Conservation (phyloP, 2,329 filamentous ascomycete genomes). For the Cercospora sp. region DNA sequence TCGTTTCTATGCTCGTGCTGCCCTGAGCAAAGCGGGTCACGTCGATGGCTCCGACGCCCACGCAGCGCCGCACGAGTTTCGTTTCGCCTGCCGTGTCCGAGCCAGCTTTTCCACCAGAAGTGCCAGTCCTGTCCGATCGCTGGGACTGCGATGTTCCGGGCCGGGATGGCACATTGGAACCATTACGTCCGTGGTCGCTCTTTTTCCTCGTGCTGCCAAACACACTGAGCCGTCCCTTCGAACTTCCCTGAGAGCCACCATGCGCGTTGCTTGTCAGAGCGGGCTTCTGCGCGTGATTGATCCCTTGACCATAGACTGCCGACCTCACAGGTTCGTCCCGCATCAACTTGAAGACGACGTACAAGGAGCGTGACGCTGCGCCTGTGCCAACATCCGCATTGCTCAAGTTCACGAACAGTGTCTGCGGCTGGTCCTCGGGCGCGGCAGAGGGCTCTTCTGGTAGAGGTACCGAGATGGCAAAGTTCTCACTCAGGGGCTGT, state of each 20-base stretch:
- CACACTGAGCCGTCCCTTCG: conserved; percentile 49
- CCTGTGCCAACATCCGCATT: conserved; percentile 70
- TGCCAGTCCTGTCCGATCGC: conserved; percentile 25
- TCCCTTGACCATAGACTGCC: conserved; percentile 26
- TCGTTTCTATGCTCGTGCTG: conserved; percentile 28
- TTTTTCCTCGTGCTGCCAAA: conserved; percentile 67
- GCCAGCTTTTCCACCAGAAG: conserved; percentile 21
- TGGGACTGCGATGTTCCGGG: conserved; percentile 34
- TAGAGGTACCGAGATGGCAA: conserved; percentile 73
- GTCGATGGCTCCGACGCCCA: conserved; percentile 76
- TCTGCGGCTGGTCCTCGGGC: conserved; percentile 70
- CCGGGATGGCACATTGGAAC: conserved; percentile 22
- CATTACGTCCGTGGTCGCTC: conserved; percentile 24
- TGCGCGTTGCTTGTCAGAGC: conserved; percentile 22
- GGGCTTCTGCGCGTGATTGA: conserved; percentile 23
- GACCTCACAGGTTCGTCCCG: conserved; percentile 52
- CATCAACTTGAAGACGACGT: conserved; percentile 78
- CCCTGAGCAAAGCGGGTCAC: conserved; percentile 55
- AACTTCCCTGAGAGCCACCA: conserved; percentile 29
- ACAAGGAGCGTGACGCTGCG: conserved; percentile 68
- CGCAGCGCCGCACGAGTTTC: conserved; percentile 63
- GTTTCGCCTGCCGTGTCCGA: conserved; percentile 37
- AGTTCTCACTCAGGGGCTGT: conserved; percentile 76
- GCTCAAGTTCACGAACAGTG: conserved; percentile 83
- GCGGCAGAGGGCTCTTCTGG: conserved; percentile 68